Conservation (phyloP, 768 basidiomycete genomes). For the Podaxis sp. region DNA sequence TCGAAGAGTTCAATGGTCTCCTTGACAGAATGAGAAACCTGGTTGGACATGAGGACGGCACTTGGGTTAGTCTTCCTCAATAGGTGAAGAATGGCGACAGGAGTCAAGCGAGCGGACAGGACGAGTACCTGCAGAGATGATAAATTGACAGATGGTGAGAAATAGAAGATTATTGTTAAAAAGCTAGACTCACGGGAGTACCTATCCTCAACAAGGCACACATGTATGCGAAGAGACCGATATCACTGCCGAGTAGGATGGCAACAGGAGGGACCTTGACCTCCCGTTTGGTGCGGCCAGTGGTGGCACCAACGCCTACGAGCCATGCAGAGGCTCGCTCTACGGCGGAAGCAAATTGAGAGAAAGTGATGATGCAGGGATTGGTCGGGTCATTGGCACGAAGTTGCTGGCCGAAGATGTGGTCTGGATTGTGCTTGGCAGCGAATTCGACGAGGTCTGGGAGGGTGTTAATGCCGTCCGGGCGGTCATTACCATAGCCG, state of each 20-base stretch:
- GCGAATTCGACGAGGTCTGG: conserved; percentile 37
- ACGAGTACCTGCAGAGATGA: conserved; percentile 27
- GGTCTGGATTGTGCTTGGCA: conserved; percentile 31
- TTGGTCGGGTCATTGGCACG: conserved; percentile 20
- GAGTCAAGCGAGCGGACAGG: conserved; percentile 34
- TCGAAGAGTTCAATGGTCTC: conserved; percentile 26
- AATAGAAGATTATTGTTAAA: neutral
- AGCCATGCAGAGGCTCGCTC: conserved; percentile 35
- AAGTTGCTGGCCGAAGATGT: conserved; percentile 34
- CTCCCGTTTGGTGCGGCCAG: conserved; percentile 23
- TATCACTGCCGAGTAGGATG: conserved; percentile 35
- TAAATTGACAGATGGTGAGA: neutral
- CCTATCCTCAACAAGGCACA: conserved; percentile 29
- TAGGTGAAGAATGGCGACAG: conserved; percentile 34
- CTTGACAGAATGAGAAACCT: conserved; percentile 28
- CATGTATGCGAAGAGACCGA: conserved; percentile 35
- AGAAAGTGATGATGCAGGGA: conserved; percentile 31
- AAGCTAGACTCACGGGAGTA: conserved; percentile 26
- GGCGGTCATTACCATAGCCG: conserved; percentile 25
- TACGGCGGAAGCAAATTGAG: conserved; percentile 30
- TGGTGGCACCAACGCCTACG: conserved; percentile 24
- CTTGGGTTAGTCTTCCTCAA: conserved; percentile 29
- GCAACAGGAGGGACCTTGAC: conserved; percentile 30
- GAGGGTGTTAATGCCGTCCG: conserved; percentile 30
- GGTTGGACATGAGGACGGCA: conserved; percentile 28